These are phyloP conservation scores for Cryptosporidium ubiquitum DNA, from an alignment of 169 alveolate genomes.

Conservation along the genomic window DNA sequence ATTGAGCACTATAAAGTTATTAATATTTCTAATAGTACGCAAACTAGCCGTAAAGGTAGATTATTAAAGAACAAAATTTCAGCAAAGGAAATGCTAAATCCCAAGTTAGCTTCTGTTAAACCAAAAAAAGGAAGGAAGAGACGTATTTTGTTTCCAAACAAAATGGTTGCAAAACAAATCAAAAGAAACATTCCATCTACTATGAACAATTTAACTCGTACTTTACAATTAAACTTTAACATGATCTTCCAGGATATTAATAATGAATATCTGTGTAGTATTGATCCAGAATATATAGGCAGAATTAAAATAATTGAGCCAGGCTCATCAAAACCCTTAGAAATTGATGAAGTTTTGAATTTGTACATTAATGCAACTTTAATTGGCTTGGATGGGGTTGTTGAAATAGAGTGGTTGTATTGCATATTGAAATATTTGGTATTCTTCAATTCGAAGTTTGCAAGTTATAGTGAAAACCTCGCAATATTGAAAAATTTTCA, in stretches of 20 bases:
- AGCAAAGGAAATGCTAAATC: constrained; percentile 61
- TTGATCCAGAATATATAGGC: constrained; percentile 17
- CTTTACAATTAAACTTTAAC: background rate
- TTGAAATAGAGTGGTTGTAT: constrained; percentile 59
- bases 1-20: background rate
- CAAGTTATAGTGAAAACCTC: background rate
- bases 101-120: constrained; percentile 2
- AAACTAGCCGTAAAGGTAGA: constrained; percentile 50
- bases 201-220: background rate
- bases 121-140: constrained; percentile 52
- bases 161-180: constrained; percentile 3
- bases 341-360: constrained; percentile 7
- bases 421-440: constrained; percentile 23
- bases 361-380: constrained; percentile 25
- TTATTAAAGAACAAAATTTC: constrained; percentile 26
- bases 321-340: background rate
- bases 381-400: constrained; percentile 31
- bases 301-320: constrained; percentile 23
- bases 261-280: background rate
- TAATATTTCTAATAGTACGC: background rate
- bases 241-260: background rate
- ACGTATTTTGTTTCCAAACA: constrained; percentile 5
- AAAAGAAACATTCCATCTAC: background rate
- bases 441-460: constrained; percentile 23
- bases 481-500: constrained; percentile 6